phyloP scores from a whole-genome alignment of 805 yeast species.

The Kuraishia hungarica region DNA sequence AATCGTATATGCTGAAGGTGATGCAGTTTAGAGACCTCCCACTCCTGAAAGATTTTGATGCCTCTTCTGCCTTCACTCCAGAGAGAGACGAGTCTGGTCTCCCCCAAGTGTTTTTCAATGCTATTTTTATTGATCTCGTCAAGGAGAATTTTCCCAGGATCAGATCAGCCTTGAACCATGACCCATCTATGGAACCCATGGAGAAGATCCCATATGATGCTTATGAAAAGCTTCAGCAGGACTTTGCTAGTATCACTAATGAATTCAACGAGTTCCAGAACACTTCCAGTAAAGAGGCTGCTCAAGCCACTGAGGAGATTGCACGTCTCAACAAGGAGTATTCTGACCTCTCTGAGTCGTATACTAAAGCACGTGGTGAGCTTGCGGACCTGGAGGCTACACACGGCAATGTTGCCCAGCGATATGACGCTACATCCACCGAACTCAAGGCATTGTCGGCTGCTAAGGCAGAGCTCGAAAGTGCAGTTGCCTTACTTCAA shows the following conservation, averaged over 20 bases:
- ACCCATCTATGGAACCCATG: conserved; percentile 67
- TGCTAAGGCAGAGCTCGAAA: conserved; percentile 23
- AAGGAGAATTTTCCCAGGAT: conserved; percentile 65
- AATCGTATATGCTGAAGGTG: conserved; percentile 66
- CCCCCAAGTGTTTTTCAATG: conserved; percentile 72
- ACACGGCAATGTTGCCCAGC: conserved; percentile 18
- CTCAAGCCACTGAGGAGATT: conserved; percentile 14
- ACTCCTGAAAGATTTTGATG: conserved; percentile 47
- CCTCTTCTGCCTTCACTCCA: conserved; percentile 37
- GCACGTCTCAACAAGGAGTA: conserved; percentile 14
- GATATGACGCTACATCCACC: conserved; percentile 12
- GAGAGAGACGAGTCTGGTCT: conserved; percentile 75
- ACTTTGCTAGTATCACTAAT: conserved; percentile 13
- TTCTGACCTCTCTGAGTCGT: conserved; percentile 24
- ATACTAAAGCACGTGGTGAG: conserved; percentile 15
- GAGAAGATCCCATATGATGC: conserved; percentile 56
- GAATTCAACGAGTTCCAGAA: conserved; percentile 12
- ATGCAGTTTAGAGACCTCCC: conserved; percentile 61
- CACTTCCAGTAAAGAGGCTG: conserved; percentile 9
- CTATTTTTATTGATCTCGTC: conserved; percentile 53
- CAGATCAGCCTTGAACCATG: conserved; percentile 60
- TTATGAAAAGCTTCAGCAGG: conserved; percentile 35
- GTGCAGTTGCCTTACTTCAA: conserved; percentile 15
- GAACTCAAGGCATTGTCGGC: conserved; percentile 7
- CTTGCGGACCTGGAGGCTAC: conserved; percentile 23